These are phyloP conservation scores for Lentinula edodes DNA, from an alignment of 768 basidiomycete genomes.

Conservation along the genomic window DNA sequence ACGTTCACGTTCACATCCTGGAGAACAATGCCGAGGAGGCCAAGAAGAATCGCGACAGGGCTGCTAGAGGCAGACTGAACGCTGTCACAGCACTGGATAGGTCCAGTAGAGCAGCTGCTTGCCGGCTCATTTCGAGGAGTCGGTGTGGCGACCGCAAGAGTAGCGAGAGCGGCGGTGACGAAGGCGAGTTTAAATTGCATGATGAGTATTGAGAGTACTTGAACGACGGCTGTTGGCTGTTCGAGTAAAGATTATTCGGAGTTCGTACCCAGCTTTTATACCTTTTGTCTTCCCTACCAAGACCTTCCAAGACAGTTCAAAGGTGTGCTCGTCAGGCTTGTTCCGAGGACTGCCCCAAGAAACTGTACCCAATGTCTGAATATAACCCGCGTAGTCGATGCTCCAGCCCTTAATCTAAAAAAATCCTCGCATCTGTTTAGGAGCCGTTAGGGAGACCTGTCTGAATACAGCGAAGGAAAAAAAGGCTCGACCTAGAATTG, in stretches of 20 bases:
- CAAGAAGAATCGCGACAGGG: slow-evolving; percentile 10
- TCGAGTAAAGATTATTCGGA: not conserved
- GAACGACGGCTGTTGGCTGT: slow-evolving; percentile 3
- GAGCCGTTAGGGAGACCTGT: not conserved
- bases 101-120: slow-evolving; percentile 1
- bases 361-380: not conserved
- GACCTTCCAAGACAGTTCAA: not conserved
- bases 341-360: not conserved
- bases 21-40: slow-evolving; percentile 36
- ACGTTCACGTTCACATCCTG: slow-evolving; percentile 27
- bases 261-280: not conserved
- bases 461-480: not conserved
- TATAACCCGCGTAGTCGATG: not conserved
- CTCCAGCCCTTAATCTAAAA: not conserved
- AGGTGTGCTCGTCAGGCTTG: not conserved
- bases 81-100: slow-evolving; percentile 2
- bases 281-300: not conserved
- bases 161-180: not conserved
- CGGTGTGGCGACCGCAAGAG: slow-evolving; percentile 3
- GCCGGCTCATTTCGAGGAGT: slow-evolving; percentile 3
- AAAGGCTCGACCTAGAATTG: too few relatives aligned
- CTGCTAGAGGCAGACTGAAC: not conserved
- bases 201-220: slow-evolving; percentile 3
- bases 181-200: slow-evolving; percentile 8
- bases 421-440: not conserved